Conservation (phyloP, 169 alveolate species). For the Perkinsus olseni region DNA sequence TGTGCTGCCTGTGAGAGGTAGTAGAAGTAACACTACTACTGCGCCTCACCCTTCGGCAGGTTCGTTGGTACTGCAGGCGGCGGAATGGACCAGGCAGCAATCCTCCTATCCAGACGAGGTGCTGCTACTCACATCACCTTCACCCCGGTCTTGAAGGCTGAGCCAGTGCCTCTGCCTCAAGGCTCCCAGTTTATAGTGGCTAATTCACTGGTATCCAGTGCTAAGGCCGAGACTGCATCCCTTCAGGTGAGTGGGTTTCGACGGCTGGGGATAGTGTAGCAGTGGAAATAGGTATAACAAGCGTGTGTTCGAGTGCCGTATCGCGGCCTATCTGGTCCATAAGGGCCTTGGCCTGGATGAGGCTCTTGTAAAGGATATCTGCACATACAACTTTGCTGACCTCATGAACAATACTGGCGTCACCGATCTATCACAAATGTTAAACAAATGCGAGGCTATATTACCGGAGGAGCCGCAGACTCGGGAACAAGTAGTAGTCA, state of each 20-base stretch:
- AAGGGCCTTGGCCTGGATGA: background rate
- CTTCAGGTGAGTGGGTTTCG: background rate
- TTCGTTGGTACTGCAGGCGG: slow-evolving; percentile 59
- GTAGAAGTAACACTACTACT: background rate
- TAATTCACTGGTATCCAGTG: slow-evolving; percentile 17
- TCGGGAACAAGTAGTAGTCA: background rate
- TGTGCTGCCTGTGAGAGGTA: slow-evolving; percentile 40
- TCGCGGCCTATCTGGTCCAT: slow-evolving; percentile 26
- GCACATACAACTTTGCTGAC: background rate
- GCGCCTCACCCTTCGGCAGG: background rate
- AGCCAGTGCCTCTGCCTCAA: slow-evolving; percentile 39
- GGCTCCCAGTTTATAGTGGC: slow-evolving; percentile 48
- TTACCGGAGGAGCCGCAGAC: background rate
- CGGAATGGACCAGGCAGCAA: slow-evolving; percentile 64
- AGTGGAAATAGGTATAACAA: slow-evolving; percentile 50
- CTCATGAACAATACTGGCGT: background rate
- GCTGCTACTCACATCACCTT: slow-evolving; percentile 52
- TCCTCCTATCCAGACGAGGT: slow-evolving; percentile 43
- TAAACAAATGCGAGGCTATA: background rate
- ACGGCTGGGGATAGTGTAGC: background rate
- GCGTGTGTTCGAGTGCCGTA: slow-evolving; percentile 60
- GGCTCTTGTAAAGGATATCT: background rate
- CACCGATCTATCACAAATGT: background rate
- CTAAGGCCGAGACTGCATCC: background rate
- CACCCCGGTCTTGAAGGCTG: slow-evolving; percentile 35